Evolutionary conservation across 257 asterid species (phyloP).

Genomic region (Eustoma russellianum): DNA sequence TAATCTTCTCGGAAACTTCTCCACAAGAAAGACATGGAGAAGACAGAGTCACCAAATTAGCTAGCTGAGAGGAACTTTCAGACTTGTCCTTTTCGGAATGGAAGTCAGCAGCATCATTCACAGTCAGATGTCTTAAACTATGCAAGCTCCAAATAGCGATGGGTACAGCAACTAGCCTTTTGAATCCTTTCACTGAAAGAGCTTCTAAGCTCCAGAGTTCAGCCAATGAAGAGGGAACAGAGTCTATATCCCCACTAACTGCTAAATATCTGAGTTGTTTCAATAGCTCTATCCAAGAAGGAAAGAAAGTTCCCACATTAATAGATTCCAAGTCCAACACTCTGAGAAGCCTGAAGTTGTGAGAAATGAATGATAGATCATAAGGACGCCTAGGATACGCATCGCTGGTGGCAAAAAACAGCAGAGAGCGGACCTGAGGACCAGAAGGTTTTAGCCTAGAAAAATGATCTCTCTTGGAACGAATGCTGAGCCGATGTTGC

Average conservation of each 20-base stretch:
- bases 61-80: background rate
- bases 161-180: background rate
- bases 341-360: background rate
- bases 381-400: background rate
- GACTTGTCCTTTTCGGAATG: background rate
- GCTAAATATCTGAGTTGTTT: background rate
- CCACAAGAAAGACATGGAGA: background rate
- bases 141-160: background rate
- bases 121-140: background rate
- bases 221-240: background rate
- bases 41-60: background rate
- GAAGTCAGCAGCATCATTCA: background rate
- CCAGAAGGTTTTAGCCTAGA: background rate
- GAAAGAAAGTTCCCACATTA: slow-evolving; percentile 1
- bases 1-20: background rate
- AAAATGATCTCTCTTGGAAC: background rate
- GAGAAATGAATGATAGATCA: slow-evolving; percentile 1
- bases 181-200: background rate
- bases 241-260: slow-evolving; percentile 1
- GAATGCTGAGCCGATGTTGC: background rate
- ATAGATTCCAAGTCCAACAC: slow-evolving; percentile 3
- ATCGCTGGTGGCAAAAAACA: background rate
- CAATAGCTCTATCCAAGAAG: background rate
- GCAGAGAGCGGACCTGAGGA: background rate
- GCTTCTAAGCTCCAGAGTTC: background rate